These are phyloP conservation scores for Xylaria sp. DNA, from an alignment of 2,329 filamentous ascomycete genomes.

Conservation along the genomic window DNA sequence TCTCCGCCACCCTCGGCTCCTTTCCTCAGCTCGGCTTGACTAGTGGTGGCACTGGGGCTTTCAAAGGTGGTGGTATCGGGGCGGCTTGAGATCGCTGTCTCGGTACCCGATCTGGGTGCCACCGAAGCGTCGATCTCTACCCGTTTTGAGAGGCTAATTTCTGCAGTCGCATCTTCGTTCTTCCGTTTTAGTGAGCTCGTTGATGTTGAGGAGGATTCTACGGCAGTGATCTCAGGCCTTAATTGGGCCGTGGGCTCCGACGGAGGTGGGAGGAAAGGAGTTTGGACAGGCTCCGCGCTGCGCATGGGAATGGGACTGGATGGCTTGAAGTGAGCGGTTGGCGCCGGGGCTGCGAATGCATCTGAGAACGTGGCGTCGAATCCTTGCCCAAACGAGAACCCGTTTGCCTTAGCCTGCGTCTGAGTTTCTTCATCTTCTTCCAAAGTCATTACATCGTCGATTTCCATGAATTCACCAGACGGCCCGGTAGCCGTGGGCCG, in stretches of 20 bases:
- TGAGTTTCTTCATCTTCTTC: conserved; percentile 38
- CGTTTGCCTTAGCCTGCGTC: conserved; percentile 27
- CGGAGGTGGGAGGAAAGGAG: conserved; percentile 35
- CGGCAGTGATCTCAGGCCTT: conserved; percentile 23
- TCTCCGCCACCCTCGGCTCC: conserved; percentile 47
- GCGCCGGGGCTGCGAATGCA: conserved; percentile 15
- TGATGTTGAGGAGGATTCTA: conserved; percentile 16
- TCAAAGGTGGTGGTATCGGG: background rate
- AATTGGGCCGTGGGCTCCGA: conserved; percentile 32
- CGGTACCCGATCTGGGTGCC: conserved; percentile 15
- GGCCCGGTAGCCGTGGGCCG: conserved; percentile 45
- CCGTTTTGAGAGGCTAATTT: conserved; percentile 46
- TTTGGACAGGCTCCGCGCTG: conserved; percentile 23
- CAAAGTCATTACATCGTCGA: conserved; percentile 44
- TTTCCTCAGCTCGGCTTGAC: background rate
- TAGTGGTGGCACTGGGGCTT: background rate
- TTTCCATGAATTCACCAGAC: conserved; percentile 42
- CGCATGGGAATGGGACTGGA: conserved; percentile 13
- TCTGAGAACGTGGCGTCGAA: conserved; percentile 26
- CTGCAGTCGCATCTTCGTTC: conserved; percentile 45
- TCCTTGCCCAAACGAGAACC: conserved; percentile 34
- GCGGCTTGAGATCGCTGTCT: conserved; percentile 7
- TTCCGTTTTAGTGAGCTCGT: conserved; percentile 49
- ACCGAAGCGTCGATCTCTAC: conserved; percentile 44
- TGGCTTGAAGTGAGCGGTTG: conserved; percentile 16